Percentiles rank a stretch among this genome's conserved stretches.
phyloP scores from a whole-genome alignment of 2,329 filamentous ascomycete genomes.

The Sclerotinia subarctica region DNA sequence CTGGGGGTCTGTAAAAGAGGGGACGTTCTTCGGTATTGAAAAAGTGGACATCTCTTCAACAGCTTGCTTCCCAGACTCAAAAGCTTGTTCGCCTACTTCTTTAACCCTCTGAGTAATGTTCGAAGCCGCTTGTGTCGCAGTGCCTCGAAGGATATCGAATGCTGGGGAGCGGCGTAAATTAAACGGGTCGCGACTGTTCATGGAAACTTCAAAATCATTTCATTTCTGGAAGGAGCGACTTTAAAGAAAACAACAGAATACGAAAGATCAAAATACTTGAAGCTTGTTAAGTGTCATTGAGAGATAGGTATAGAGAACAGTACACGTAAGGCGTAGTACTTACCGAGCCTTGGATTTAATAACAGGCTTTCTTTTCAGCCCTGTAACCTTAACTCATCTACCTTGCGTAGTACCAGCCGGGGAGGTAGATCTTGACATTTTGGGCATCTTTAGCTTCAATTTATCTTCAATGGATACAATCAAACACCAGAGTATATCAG shows the following conservation, averaged over 20 bases:
- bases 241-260: conserved; percentile 15
- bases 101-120: conserved; percentile 49
- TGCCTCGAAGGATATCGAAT: conserved; percentile 50
- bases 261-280: background rate
- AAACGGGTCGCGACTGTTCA: conserved; percentile 41
- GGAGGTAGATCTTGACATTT: background rate
- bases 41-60: conserved; percentile 57
- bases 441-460: background rate
- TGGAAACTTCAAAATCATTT: conserved; percentile 34
- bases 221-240: conserved; percentile 28
- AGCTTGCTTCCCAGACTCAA: conserved; percentile 44
- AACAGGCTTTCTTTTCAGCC: conserved; percentile 3
- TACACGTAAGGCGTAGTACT: conserved; percentile 16
- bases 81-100: conserved; percentile 48
- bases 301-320: background rate
- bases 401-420: background rate
- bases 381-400: background rate
- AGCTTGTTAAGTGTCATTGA: background rate
- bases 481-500: background rate
- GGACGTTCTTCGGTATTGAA: conserved; percentile 65
- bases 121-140: conserved; percentile 46
- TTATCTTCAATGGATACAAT: background rate
- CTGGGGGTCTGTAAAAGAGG: conserved; percentile 63
- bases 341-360: conserved; percentile 16
- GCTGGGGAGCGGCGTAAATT: conserved; percentile 43